Conservation (phyloP, 371 early-diverging fungal species). For the Mucor sp. region DNA sequence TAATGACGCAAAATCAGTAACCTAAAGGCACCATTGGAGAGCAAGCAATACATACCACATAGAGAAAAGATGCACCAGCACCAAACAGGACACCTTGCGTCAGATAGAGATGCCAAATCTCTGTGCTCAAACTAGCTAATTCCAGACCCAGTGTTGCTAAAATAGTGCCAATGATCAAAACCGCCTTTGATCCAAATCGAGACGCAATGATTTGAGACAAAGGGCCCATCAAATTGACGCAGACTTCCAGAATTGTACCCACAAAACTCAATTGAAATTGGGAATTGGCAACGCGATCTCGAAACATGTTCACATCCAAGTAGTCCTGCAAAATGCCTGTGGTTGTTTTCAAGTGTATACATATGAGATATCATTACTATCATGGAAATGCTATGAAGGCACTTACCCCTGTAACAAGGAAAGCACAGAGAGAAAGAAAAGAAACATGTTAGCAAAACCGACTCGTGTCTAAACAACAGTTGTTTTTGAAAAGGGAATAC, state of each 20-base stretch:
- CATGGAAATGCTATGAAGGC: not conserved
- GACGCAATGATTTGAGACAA: conserved; percentile 28
- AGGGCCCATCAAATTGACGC: conserved; percentile 32
- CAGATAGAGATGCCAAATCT: conserved; percentile 38
- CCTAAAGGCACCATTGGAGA: no score
- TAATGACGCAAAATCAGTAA: not conserved
- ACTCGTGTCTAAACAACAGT: not conserved
- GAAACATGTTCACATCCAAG: conserved; percentile 12
- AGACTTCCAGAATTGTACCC: conserved; percentile 29
- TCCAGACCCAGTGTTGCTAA: conserved; percentile 28
- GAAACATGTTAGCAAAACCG: not conserved
- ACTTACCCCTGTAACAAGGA: conserved; percentile 7
- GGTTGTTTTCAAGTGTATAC: not conserved
- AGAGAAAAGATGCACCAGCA: conserved; percentile 49
- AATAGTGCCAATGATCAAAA: conserved; percentile 26
- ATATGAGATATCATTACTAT: not conserved
- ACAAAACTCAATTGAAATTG: conserved; percentile 35
- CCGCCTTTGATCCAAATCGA: conserved; percentile 23
- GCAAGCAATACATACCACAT: conserved; percentile 2
- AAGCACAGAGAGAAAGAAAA: not conserved
- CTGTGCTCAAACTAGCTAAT: conserved; percentile 28
- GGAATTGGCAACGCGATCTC: not conserved
- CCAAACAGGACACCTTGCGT: conserved; percentile 33
- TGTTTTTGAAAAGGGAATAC: conserved; percentile 5
- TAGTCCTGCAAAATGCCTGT: conserved; percentile 29